These are phyloP conservation scores for Nephelium lappaceum DNA, from an alignment of 345 rosid species.

Conservation along the genomic window DNA sequence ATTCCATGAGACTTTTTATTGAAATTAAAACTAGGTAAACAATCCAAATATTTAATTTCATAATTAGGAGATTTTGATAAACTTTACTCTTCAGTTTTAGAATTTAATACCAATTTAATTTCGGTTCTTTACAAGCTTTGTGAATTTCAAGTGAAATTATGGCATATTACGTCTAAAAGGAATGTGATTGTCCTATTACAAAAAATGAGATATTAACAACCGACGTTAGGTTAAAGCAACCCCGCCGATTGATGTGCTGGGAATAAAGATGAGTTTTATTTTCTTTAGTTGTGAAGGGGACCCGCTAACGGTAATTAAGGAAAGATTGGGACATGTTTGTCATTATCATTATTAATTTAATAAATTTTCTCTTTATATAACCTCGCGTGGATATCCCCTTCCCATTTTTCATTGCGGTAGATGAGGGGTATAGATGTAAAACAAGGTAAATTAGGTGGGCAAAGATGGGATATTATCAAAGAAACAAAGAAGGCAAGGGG, in stretches of 20 bases:
- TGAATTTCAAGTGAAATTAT: no score
- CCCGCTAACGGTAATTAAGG: constrained; percentile 19
- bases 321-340: background rate
- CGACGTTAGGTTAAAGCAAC: background rate
- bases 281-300: background rate
- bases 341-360: background rate
- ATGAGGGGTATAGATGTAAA: constrained; percentile 2
- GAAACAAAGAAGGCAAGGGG: background rate
- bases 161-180: no score
- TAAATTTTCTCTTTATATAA: background rate
- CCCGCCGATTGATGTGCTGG: background rate
- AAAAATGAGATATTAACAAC: no score
- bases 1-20: no score
- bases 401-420: background rate
- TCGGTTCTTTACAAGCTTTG: no score
- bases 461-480: background rate
- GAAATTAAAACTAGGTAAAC: no score
- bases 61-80: no score
- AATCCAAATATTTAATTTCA: no score
- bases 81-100: no score
- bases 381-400: constrained; percentile 8
- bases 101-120: no score
- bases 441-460: background rate
- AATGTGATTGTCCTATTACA: no score
- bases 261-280: background rate